Base-by-base conservation (phyloP, 305 asterid species). In the Fraxinus platypoda region DNA sequence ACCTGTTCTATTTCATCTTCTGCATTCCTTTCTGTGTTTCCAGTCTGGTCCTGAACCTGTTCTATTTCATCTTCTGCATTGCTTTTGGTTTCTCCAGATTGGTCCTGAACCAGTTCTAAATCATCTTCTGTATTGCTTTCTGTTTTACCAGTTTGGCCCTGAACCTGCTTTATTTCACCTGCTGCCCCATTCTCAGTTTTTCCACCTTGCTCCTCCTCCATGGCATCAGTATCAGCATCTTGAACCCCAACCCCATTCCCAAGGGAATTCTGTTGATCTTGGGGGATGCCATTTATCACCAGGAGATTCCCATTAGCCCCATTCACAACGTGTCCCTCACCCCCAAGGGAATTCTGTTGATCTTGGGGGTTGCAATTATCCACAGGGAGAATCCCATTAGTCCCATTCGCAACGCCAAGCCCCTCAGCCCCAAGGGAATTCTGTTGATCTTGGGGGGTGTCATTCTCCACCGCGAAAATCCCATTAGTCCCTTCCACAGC, bases 331-430 rank as follows among this genome's bases (percentile, higher is more conserved):
- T 54, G 23, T 19, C 26, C 66, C 66, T 19, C 25, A 34, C 66
- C 80, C 77, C 52, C 86, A 11, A n/a, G 76, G 54, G 54, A 80
- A 78, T 70, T 78, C 31, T 31, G 77, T 12, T 80, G 80, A 77
- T 78, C 75, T 19, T 30, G 71, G 57, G 75, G 43, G 49, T 28
- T 66, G 77, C 37, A 76, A 78, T 71, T 75, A 25, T 77, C 82
- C 73, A 78, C 26, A 37, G 41, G 59, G 13, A 74, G 74, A 31
- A 73, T 78, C 75, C 54, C 83, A 1, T 80, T 74, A 33, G 11
- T 62, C 21, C 11, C 79, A 81, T 74, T 81, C 31, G 54, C 78
- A 70, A 49, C 70, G 41, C 41, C 64, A 52, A 17, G 64, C 8
- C 25, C 13, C 26, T 59, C 70, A 21, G 13, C 5, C 70, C 28